Conservation (phyloP, 2,329 filamentous ascomycete genomes). For the Cladophialophora carrionii region DNA sequence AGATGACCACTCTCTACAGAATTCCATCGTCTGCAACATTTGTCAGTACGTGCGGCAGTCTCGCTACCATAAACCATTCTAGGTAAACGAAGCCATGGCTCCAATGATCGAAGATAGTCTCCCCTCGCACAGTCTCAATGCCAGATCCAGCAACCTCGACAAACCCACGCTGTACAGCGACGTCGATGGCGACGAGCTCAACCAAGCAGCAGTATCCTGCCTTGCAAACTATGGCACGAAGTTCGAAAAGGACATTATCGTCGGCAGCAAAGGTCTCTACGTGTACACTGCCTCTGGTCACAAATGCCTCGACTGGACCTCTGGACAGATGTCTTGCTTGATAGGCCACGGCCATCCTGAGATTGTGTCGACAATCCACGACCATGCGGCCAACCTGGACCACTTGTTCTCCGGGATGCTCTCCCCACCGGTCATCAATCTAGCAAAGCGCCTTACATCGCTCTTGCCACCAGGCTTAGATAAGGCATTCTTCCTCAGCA, state of each 20-base stretch:
- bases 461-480: conserved; percentile 56
- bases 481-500: conserved; percentile 62
- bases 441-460: conserved; percentile 56
- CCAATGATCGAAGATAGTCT: conserved; percentile 37
- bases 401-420: conserved; percentile 65
- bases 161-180: conserved; percentile 44
- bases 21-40: conserved; percentile 8
- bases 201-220: conserved; percentile 43
- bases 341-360: conserved; percentile 63
- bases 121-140: conserved; percentile 42
- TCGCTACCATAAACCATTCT: background rate
- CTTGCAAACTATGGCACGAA: conserved; percentile 38
- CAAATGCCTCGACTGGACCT: conserved; percentile 62
- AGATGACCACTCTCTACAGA: background rate
- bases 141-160: conserved; percentile 41
- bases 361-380: conserved; percentile 57
- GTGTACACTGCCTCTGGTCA: conserved; percentile 52
- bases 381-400: conserved; percentile 58
- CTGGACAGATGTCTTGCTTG: conserved; percentile 64
- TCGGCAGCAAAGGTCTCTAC: conserved; percentile 50
- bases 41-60: conserved; percentile 8
- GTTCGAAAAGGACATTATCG: conserved; percentile 48
- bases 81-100: conserved; percentile 30
- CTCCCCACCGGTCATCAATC: conserved; percentile 59
- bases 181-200: conserved; percentile 35